Conservation (phyloP, 1,284 basidiomycete genomes). For the Neonothopanus nambi region DNA sequence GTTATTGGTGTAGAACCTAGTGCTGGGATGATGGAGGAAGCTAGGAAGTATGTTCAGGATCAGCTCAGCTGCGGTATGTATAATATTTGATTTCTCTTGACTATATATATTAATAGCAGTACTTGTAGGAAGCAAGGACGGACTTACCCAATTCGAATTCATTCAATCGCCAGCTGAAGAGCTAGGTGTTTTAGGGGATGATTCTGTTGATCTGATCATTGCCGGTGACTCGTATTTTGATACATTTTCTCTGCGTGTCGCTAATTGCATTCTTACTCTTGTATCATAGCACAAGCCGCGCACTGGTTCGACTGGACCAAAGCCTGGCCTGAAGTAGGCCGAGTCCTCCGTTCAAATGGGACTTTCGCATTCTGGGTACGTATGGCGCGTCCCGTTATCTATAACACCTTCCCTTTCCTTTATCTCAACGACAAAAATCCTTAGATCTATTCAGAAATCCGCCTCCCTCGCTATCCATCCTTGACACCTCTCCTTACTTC, state of each 20-base stretch:
- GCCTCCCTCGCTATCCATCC: slow-evolving; percentile 59
- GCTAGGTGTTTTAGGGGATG: slow-evolving; percentile 51
- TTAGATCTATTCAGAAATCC: slow-evolving; percentile 80
- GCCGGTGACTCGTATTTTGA: slow-evolving; percentile 64
- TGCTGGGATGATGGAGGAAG: slow-evolving; percentile 70
- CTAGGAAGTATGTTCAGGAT: slow-evolving; percentile 37
- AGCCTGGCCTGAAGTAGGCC: slow-evolving; percentile 70
- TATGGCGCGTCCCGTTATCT: too few relatives aligned
- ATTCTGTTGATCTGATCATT: slow-evolving; percentile 72
- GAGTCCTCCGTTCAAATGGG: slow-evolving; percentile 67
- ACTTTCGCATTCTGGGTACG: slow-evolving; percentile 78
- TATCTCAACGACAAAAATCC: not conserved
- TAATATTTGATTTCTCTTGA: too few relatives aligned
- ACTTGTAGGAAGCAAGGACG: too few relatives aligned
- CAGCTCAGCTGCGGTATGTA: slow-evolving; percentile 1
- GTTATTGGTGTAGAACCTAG: slow-evolving; percentile 78
- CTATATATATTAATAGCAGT: too few relatives aligned
- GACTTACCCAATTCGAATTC: slow-evolving; percentile 39
- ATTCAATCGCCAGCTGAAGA: too few relatives aligned
- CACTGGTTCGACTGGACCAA: slow-evolving; percentile 86
- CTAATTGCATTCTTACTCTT: too few relatives aligned
- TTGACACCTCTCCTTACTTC: slow-evolving; percentile 59
- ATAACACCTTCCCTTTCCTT: not conserved
- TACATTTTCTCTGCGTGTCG: too few relatives aligned
- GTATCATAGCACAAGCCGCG: slow-evolving; percentile 67